These are phyloP conservation scores for Naegleria lovaniensis DNA, from an alignment of 208 protist species.

Conservation along the genomic window DNA sequence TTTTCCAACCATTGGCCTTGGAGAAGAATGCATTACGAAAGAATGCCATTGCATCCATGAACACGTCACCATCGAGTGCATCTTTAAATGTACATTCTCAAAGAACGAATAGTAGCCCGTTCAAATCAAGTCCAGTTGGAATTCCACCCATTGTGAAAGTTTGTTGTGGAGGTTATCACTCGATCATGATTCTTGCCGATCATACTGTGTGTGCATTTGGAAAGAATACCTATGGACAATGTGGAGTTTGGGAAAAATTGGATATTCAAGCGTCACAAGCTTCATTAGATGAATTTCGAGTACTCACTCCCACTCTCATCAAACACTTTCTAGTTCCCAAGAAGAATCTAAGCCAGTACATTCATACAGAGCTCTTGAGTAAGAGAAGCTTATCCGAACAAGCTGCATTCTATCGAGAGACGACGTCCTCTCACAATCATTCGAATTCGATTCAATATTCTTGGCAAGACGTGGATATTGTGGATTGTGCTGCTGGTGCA, in stretches of 20 bases:
- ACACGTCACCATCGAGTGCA: no score
- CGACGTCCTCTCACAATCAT: neutral
- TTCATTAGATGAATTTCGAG: neutral
- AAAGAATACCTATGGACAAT: neutral
- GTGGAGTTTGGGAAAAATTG: no score
- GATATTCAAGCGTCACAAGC: no score
- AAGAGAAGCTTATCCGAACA: no score
- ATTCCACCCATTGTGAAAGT: neutral
- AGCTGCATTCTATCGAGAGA: no score
- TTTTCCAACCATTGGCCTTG: neutral
- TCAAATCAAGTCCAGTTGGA: no score
- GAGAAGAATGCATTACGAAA: neutral
- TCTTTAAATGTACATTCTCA: no score
- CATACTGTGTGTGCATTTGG: neutral
- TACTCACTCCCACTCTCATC: neutral
- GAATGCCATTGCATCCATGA: no score
- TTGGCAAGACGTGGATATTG: neutral
- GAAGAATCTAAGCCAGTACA: no score
- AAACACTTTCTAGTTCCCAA: no score
- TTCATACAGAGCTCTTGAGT: no score
- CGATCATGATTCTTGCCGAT: neutral
- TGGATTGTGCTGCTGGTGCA: slow-evolving; percentile 12
- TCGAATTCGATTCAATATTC: neutral
- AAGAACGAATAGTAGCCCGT: no score
- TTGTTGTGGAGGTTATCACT: neutral